Evolutionary conservation across 2,329 filamentous ascomycete species (phyloP).

Genomic region (Cryphonectria naterciae): DNA sequence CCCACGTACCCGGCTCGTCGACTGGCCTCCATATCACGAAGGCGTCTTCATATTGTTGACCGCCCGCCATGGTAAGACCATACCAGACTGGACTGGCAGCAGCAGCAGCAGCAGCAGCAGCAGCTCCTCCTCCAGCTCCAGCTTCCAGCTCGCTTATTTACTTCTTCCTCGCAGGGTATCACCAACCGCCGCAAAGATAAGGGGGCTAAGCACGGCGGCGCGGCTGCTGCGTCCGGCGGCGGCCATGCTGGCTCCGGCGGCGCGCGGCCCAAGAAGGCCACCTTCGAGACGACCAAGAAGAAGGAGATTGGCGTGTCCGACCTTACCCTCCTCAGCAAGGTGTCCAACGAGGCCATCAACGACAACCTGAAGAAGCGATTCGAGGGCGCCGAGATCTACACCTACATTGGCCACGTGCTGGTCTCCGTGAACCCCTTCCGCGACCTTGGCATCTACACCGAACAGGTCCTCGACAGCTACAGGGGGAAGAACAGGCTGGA

Average conservation of each 20-base stretch:
- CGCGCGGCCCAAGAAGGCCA: conserved; percentile 88
- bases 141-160: conserved; percentile 15
- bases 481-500: conserved; percentile 96
- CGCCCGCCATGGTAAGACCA: conserved; percentile 28
- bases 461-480: conserved; percentile 90
- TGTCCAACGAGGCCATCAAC: conserved; percentile 99
- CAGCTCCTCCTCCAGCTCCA: neutral
- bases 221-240: conserved; percentile 45
- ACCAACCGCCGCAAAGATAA: conserved; percentile 55
- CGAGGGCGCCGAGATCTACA: conserved; percentile 97
- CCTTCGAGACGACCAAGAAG: conserved; percentile 96
- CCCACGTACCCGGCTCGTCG: neutral
- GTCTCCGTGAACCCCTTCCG: conserved; percentile 98
- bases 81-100: too few species aligned
- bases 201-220: conserved; percentile 46
- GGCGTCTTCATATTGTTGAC: conserved; percentile 3
- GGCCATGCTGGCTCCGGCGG: conserved; percentile 46
- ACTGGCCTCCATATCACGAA: conserved; percentile 13
- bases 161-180: conserved; percentile 45
- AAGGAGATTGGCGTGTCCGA: conserved; percentile 99
- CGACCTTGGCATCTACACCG: conserved; percentile 97
- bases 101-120: neutral
- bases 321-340: conserved; percentile 95
- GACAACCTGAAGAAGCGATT: conserved; percentile 98
- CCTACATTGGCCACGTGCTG: conserved; percentile 98